phyloP scores from a whole-genome alignment of 2,329 filamentous ascomycete species.

The Diaporthe sp. region DNA sequence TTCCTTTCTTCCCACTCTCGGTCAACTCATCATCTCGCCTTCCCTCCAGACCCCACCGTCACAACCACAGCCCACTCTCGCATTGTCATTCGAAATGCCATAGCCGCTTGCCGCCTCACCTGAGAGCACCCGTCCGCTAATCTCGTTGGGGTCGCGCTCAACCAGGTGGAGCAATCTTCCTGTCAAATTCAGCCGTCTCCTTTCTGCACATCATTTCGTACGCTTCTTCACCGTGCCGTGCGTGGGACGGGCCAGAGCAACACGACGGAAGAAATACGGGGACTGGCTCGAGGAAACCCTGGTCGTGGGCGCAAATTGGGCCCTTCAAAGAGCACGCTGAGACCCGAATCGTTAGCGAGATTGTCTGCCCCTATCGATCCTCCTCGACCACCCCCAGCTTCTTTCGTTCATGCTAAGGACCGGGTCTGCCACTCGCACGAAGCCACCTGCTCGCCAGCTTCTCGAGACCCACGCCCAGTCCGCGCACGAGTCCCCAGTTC shows the following conservation, averaged over 20 bases:
- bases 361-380: conserved; percentile 53
- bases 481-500: conserved; percentile 35
- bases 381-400: conserved; percentile 50
- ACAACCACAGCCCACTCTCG: conserved; percentile 26
- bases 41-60: conserved; percentile 11
- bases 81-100: conserved; percentile 37
- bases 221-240: conserved; percentile 31
- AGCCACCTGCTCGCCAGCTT: conserved; percentile 34
- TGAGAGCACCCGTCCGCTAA: conserved; percentile 36
- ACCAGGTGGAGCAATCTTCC: conserved; percentile 31
- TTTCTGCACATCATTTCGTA: conserved; percentile 21
- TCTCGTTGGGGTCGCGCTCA: conserved; percentile 25
- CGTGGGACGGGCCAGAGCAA: conserved; percentile 28
- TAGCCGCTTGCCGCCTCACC: conserved; percentile 36
- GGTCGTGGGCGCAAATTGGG: conserved; percentile 49
- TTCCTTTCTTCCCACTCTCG: neutral
- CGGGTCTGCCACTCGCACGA: conserved; percentile 43
- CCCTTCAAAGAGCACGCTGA: conserved; percentile 46
- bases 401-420: conserved; percentile 54
- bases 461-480: conserved; percentile 29
- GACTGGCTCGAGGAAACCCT: conserved; percentile 40
- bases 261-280: conserved; percentile 39
- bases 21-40: conserved; percentile 26
- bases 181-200: conserved; percentile 14
- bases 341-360: conserved; percentile 57